Conservation (phyloP, 2,329 filamentous ascomycete species). For the Chalaropsis ovoidea region DNA sequence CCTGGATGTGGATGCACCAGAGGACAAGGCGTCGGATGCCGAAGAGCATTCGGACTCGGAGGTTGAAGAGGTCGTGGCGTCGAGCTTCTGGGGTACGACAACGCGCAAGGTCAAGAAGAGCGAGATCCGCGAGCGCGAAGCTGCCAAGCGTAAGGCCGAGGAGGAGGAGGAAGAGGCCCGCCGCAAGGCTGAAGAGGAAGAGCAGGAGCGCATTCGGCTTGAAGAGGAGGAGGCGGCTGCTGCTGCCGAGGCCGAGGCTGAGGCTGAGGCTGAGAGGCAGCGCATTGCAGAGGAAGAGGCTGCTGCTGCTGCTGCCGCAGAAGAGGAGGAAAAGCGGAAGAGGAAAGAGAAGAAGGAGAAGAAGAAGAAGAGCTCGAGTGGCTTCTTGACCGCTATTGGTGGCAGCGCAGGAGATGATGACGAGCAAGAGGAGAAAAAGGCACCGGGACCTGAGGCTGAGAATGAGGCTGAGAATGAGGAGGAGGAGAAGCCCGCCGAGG, state of each 20-base stretch:
- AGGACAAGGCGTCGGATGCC: slow-evolving; percentile 24
- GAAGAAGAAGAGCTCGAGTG: slow-evolving; percentile 30
- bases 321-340: slow-evolving; percentile 13
- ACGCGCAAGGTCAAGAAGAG: slow-evolving; percentile 32
- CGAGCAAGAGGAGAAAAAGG: slow-evolving; percentile 27
- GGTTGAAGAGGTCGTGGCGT: slow-evolving; percentile 31
- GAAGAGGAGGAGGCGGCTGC: slow-evolving; percentile 19
- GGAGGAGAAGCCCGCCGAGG: slow-evolving; percentile 11
- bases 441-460: slow-evolving; percentile 12
- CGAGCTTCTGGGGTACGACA: slow-evolving; percentile 29
- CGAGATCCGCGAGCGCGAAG: slow-evolving; percentile 26
- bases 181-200: slow-evolving; percentile 19
- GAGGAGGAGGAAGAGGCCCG: slow-evolving; percentile 16
- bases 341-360: slow-evolving; percentile 32
- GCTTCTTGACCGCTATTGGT: slow-evolving; percentile 19
- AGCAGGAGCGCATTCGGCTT: slow-evolving; percentile 2
- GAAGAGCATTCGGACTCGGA: slow-evolving; percentile 28
- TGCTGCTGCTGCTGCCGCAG: slow-evolving; percentile 8
- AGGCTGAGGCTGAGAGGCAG: slow-evolving; percentile 16
- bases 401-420: slow-evolving; percentile 25
- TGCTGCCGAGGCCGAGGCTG: not conserved
- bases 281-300: slow-evolving; percentile 25
- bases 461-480: slow-evolving; percentile 28
- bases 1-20: slow-evolving; percentile 27
- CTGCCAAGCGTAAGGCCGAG: slow-evolving; percentile 17